A percentile compares a stretch with the other conserved stretches of the same genome.
These are phyloP conservation scores for Psilocybe cubensis DNA, from an alignment of 768 basidiomycete species.

Conservation along the genomic window DNA sequence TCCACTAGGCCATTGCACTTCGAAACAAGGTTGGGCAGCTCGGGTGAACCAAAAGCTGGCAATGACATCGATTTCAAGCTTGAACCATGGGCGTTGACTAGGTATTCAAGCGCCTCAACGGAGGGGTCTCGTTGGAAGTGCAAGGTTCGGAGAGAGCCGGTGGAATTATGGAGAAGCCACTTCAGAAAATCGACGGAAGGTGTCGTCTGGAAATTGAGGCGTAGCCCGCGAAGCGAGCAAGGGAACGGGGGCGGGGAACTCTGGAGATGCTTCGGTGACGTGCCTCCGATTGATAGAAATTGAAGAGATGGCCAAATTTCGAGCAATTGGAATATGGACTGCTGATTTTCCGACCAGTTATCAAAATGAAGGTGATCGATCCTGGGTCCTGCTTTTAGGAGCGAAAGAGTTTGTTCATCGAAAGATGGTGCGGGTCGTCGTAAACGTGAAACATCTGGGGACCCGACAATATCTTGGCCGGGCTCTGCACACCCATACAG, in stretches of 20 bases:
- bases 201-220: slow-evolving; percentile 67
- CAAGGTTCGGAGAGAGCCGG: slow-evolving; percentile 49
- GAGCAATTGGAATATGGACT: slow-evolving; percentile 62
- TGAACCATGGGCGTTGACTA: slow-evolving; percentile 51
- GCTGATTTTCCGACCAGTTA: slow-evolving; percentile 72
- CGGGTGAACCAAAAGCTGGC: slow-evolving; percentile 54
- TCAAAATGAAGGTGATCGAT: slow-evolving; percentile 61
- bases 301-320: slow-evolving; percentile 62
- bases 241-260: slow-evolving; percentile 47
- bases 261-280: slow-evolving; percentile 53
- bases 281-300: slow-evolving; percentile 61
- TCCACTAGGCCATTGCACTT: slow-evolving; percentile 54
- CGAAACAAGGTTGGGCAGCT: slow-evolving; percentile 48
- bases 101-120: slow-evolving; percentile 53
- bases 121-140: slow-evolving; percentile 67
- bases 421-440: slow-evolving; percentile 57
- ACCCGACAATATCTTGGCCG: slow-evolving; percentile 52
- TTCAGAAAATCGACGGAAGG: slow-evolving; percentile 65
- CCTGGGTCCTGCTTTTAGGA: slow-evolving; percentile 57
- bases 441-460: slow-evolving; percentile 49
- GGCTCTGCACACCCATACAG: slow-evolving; percentile 62
- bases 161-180: slow-evolving; percentile 70
- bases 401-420: slow-evolving; percentile 50
- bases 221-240: slow-evolving; percentile 52
- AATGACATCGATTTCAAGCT: slow-evolving; percentile 58